Evolutionary conservation across 495 filamentous ascomycete species (phyloP).

Genomic region (Hamigera avellanea): DNA sequence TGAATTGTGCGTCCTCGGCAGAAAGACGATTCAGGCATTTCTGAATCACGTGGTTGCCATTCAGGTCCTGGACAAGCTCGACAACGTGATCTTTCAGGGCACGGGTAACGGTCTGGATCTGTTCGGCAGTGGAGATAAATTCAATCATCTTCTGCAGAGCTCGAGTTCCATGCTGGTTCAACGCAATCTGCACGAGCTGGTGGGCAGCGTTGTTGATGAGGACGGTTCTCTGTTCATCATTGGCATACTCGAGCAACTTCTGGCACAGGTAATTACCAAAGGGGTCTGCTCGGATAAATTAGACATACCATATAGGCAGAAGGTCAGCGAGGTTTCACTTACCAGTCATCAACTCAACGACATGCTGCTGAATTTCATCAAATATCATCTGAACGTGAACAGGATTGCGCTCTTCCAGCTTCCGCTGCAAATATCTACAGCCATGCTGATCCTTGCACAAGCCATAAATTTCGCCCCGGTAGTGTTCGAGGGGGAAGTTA

Average conservation of each 20-base stretch:
- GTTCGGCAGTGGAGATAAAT: slow-evolving; percentile 69
- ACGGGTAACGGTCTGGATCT: slow-evolving; percentile 69
- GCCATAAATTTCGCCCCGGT: slow-evolving; percentile 68
- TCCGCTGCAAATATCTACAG: slow-evolving; percentile 90
- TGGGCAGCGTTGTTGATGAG: slow-evolving; percentile 80
- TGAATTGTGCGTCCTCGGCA: slow-evolving; percentile 77
- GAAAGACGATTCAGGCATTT: slow-evolving; percentile 93
- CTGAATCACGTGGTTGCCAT: slow-evolving; percentile 97
- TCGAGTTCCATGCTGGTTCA: slow-evolving; percentile 93
- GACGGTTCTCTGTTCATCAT: slow-evolving; percentile 84
- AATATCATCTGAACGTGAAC: slow-evolving; percentile 88
- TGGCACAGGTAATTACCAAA: slow-evolving; percentile 98
- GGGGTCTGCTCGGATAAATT: slow-evolving; percentile 48
- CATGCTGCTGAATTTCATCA: slow-evolving; percentile 77
- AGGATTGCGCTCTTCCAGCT: slow-evolving; percentile 79
- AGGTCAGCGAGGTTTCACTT: slow-evolving; percentile 12
- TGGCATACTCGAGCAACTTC: slow-evolving; percentile 88
- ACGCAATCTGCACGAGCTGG: slow-evolving; percentile 77
- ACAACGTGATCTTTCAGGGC: slow-evolving; percentile 73
- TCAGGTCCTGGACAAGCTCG: slow-evolving; percentile 87
- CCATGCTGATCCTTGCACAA: slow-evolving; percentile 97
- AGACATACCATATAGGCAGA: slow-evolving; percentile 1
- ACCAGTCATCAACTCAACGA: slow-evolving; percentile 93
- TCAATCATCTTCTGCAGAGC: slow-evolving; percentile 99
- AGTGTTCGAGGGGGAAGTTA: slow-evolving; percentile 65